Evolutionary conservation across 345 rosid species (phyloP), one percentile per base, ranked within the genome.

Genomic region (Salix udensis): DNA sequence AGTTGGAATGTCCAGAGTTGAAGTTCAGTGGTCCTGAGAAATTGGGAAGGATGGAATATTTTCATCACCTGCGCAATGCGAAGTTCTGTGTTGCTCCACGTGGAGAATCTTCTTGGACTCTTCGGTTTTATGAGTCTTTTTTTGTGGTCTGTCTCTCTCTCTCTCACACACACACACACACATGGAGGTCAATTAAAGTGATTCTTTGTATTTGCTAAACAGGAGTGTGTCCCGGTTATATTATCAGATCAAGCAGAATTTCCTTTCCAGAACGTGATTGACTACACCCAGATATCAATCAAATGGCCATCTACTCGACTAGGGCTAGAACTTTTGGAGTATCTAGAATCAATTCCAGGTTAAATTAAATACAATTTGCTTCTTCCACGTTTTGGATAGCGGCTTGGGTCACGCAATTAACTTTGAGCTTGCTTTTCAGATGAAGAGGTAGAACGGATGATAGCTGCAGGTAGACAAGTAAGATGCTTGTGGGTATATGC

Each of bases 51-150:
- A 73, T 86, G 13, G 97, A 93, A 65, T 96, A 96, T 78, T 96
- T 96, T 86, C 89, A 92, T 78, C 98, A 96, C 86, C 85, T 96
- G 55, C 88, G 91, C 74, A 88, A 91, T 75, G 94, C 99, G 50
- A 96, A 91, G 86, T 96, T 96, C 85, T 96, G 99, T 84, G 94
- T 93, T 28, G 96, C 97, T 71, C 99, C 99, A 37, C 91, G 98
- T 21, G 98, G 99, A 69, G 97, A 93, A 78, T 96, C 99, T 81
- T 96, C 98, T 19, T 93, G 99, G 99, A 93, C 99, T 2, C 98
- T 93, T 82, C 89, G 99, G 73, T 93, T 96, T 79, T 96, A 93
- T 4, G 98, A 96, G 82, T 90, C 98, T 1, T 96, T 86, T 80
- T 93, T 96, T 88, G 97, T 91, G 97, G 99, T 96, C 73, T 65